Conservation (phyloP, 192 early-diverging fungal species). For the Linnemannia elongata region DNA sequence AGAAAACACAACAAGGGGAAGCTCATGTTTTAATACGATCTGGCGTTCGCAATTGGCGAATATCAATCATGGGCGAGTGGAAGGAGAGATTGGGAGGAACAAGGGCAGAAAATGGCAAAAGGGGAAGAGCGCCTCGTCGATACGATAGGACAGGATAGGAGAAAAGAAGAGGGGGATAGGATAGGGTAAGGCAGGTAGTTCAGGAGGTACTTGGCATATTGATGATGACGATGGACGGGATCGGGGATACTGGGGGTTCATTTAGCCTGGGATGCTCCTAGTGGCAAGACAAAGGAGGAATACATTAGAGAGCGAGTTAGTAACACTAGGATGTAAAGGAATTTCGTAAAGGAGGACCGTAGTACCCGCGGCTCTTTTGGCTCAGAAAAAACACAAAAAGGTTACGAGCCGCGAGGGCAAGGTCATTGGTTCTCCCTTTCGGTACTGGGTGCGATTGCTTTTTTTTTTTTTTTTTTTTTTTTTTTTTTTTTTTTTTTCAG, state of each 20-base stretch:
- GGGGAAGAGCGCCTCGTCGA: too few relatives aligned
- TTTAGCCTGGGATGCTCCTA: too few relatives aligned
- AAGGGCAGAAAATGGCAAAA: neutral
- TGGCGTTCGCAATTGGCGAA: neutral
- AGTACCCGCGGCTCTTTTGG: constrained; percentile 10
- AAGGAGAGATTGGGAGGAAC: neutral
- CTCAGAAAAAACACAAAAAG: neutral
- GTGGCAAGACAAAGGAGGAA: too few relatives aligned
- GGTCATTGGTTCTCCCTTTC: neutral
- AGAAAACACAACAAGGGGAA: neutral
- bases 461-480: neutral
- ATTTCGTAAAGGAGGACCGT: too few relatives aligned
- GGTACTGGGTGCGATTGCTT: neutral
- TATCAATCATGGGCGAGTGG: neutral
- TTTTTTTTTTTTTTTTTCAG: neutral
- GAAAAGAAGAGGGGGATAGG: too few relatives aligned
- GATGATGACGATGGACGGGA: too few relatives aligned
- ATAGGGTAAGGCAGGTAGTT: too few relatives aligned
- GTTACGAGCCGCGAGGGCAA: neutral
- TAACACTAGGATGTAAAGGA: too few relatives aligned
- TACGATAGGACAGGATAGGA: neutral
- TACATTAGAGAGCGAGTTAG: too few relatives aligned
- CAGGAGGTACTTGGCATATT: too few relatives aligned
- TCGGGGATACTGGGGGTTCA: too few relatives aligned
- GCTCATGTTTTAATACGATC: neutral